Percentiles rank a stretch among this genome's conserved stretches.
These are phyloP conservation scores for Chaetomiaceae sp. DNA, from an alignment of 2,329 filamentous ascomycete species.

Conservation along the genomic window DNA sequence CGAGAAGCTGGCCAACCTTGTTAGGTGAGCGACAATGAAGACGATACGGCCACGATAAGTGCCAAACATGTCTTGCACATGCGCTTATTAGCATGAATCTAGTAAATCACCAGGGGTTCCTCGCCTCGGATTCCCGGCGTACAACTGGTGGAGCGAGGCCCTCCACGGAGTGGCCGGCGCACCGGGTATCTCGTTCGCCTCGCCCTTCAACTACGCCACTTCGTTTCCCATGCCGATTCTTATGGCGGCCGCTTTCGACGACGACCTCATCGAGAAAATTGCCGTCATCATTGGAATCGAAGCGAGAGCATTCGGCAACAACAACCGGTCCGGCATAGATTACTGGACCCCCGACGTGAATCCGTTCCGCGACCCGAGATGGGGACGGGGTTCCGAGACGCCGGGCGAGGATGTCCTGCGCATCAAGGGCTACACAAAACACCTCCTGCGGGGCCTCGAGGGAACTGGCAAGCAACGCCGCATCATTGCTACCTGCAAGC, in stretches of 20 bases:
- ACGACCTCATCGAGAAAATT: constrained; percentile 54
- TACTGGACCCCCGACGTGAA: constrained; percentile 68
- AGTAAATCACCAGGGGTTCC: constrained; percentile 7
- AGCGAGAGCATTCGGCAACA: constrained; percentile 61
- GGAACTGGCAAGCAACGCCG: constrained; percentile 22
- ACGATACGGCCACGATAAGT: too few species aligned
- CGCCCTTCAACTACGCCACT: constrained; percentile 56
- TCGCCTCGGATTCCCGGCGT: constrained; percentile 50
- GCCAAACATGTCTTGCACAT: too few species aligned
- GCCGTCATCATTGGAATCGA: constrained; percentile 55
- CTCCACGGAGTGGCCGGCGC: constrained; percentile 53
- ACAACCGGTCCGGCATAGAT: constrained; percentile 49
- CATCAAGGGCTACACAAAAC: constrained; percentile 26
- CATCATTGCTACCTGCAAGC: constrained; percentile 56
- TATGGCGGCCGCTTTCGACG: constrained; percentile 61
- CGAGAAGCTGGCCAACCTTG: too few species aligned
- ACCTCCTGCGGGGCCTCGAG: constrained; percentile 28
- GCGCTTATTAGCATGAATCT: too few species aligned
- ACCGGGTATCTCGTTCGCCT: constrained; percentile 50
- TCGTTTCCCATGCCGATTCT: constrained; percentile 62
- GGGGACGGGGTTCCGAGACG: constrained; percentile 56
- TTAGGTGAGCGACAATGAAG: too few species aligned
- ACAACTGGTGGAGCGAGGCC: constrained; percentile 56
- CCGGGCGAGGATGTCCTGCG: constrained; percentile 30
- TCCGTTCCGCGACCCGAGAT: constrained; percentile 58